Evolutionary conservation across 192 early-diverging fungal genomes (phyloP).

Genomic region (Chytriomyces confervae): DNA sequence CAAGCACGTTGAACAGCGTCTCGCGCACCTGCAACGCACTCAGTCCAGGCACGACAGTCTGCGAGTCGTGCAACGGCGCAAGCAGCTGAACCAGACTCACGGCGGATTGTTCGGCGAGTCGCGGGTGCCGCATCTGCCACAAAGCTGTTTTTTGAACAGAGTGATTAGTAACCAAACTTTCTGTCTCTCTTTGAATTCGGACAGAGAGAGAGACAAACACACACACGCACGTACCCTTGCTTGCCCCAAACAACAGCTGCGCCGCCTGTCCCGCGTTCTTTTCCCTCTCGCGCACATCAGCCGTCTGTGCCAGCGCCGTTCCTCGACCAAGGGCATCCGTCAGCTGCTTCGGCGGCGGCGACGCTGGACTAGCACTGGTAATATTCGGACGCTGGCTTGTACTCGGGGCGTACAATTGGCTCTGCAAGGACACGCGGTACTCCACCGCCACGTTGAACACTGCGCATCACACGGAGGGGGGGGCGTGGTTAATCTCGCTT

Average conservation of each 20-base stretch:
- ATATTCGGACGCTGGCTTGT: background rate
- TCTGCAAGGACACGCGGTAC: background rate
- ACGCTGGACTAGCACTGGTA: background rate
- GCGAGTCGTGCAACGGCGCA: background rate
- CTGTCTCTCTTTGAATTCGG: background rate
- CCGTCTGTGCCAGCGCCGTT: background rate
- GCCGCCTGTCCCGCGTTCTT: background rate
- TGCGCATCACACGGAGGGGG: background rate
- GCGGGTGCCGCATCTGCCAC: slow-evolving; percentile 16
- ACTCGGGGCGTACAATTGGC: background rate
- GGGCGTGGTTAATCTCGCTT: background rate
- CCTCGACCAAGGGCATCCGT: background rate
- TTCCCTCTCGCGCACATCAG: background rate
- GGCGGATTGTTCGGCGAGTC: background rate
- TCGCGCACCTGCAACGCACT: slow-evolving; percentile 15
- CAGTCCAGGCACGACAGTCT: background rate
- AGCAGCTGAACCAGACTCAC: slow-evolving; percentile 5
- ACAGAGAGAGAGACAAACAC: background rate
- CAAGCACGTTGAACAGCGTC: slow-evolving; percentile 13
- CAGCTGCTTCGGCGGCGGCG: slow-evolving; percentile 6
- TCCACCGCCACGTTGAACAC: too few relatives aligned
- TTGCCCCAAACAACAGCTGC: slow-evolving; percentile 13
- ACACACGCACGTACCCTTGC: background rate
- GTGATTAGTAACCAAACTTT: background rate
- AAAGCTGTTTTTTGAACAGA: slow-evolving; percentile 5